Evolutionary conservation across 495 filamentous ascomycete genomes (phyloP), one percentile per base, ranked within the genome.

Genomic region (Xylaria telfairii): DNA sequence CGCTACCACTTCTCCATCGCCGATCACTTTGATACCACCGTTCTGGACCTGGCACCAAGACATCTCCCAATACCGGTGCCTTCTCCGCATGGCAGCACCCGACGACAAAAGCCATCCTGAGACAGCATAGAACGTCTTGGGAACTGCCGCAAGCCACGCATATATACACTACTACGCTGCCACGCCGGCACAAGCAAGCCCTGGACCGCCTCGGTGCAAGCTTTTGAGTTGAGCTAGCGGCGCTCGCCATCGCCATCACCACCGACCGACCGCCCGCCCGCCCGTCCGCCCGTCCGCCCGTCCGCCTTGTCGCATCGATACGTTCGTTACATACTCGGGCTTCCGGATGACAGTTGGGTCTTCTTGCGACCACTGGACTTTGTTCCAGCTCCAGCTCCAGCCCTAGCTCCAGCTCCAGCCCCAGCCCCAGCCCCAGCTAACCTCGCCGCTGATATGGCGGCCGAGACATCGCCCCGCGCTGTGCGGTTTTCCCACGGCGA

Each of bases 401-500:
- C 61, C 9, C 12, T 41, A 62, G 59, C 59, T 34, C 37, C 21
- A 24, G 72, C 66, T 76, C 71, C 69, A 44, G 61, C 61, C 9
- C 12, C 61, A 62, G 59, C 59, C 15, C 37, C 21, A 24, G 72
- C 66, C 75, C 71, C 69, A 72, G 71, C 44, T 68, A 65, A 59
- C 65, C 61, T 42, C 17, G 6, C 69, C 42, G 47, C 49, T 34
- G 71, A 24, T 54, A 85, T 83, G 81, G 78, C 76, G 32, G 71
- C 78, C 78, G 85, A 88, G 68, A 76, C 81, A 7, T 86, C 86
- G 6, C 84, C 85, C 60, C 82, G 86, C 65, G 76, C 79, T 66
- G 84, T 88, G 70, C 85, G 87, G 71, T 89, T 89, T 74, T 84
- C 81, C 13, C 78, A 82, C 37, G 70, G 75, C 75, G 82, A 81